phyloP scores from a whole-genome alignment of 495 filamentous ascomycete genomes.

The Umbilicaria muhlenbergii region DNA sequence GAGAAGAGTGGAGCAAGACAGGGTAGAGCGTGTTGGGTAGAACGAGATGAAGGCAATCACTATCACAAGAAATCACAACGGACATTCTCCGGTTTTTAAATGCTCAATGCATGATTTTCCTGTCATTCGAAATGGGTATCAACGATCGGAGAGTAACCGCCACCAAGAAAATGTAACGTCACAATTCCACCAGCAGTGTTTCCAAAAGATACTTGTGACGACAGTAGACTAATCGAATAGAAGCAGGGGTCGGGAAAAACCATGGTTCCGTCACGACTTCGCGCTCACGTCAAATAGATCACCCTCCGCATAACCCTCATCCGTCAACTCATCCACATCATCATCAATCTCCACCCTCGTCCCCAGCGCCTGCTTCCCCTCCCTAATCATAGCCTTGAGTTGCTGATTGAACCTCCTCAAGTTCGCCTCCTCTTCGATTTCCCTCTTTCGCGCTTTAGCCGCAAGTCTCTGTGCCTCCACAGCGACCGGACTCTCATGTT shows the following conservation, averaged over 20 bases:
- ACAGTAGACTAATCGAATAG: too few relatives aligned
- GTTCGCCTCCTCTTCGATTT: conserved; percentile 63
- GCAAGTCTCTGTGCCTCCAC: conserved; percentile 53
- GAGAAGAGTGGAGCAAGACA: too few relatives aligned
- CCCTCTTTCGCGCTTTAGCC: conserved; percentile 47
- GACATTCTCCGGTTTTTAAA: too few relatives aligned
- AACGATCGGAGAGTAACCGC: too few relatives aligned
- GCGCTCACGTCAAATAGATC: not conserved
- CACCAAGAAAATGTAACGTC: too few relatives aligned
- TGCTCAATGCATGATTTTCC: too few relatives aligned
- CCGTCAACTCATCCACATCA: conserved; percentile 23
- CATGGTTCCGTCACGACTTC: not conserved
- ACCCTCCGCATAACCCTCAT: conserved; percentile 6
- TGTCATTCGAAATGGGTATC: too few relatives aligned
- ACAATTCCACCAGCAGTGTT: too few relatives aligned
- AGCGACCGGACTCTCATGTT: conserved; percentile 27
- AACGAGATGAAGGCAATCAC: too few relatives aligned
- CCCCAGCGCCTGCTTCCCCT: conserved; percentile 76
- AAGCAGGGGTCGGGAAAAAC: not conserved
- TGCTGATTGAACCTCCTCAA: conserved; percentile 63
- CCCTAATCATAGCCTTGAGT: conserved; percentile 68
- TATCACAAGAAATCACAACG: too few relatives aligned
- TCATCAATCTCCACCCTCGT: conserved; percentile 62
- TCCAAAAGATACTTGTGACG: too few relatives aligned
- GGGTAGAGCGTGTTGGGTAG: too few relatives aligned